Percentiles rank a stretch among this genome's conserved stretches.
phyloP scores from a whole-genome alignment of 179 eudicot species.

The Beta macrorhiza region DNA sequence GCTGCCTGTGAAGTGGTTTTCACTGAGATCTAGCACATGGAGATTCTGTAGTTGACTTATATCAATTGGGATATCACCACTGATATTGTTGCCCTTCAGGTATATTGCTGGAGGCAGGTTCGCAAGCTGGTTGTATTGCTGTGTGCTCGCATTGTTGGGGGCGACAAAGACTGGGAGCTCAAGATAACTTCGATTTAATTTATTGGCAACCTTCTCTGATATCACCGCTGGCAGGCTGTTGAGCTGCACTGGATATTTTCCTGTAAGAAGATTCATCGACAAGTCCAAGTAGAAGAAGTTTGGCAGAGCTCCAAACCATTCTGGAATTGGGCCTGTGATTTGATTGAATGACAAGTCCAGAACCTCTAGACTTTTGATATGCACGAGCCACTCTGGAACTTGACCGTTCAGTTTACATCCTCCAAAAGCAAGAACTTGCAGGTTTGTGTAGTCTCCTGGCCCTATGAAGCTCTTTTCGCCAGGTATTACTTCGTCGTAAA shows the following conservation, averaged over 20 bases:
- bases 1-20: slow-evolving; percentile 61
- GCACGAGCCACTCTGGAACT: slow-evolving; percentile 64
- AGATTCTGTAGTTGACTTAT: slow-evolving; percentile 62
- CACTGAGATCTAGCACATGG: slow-evolving; percentile 65
- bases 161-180: slow-evolving; percentile 82
- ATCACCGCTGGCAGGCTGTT: slow-evolving; percentile 46
- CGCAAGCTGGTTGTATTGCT: slow-evolving; percentile 81
- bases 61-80: slow-evolving; percentile 62
- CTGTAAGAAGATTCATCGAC: slow-evolving; percentile 56
- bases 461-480: slow-evolving; percentile 32
- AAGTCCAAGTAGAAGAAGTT: slow-evolving; percentile 79
- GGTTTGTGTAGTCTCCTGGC: slow-evolving; percentile 42
- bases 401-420: slow-evolving; percentile 62
- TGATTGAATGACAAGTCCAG: slow-evolving; percentile 69
- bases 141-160: slow-evolving; percentile 59
- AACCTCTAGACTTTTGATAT: slow-evolving; percentile 61
- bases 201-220: slow-evolving; percentile 39
- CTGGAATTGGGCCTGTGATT: slow-evolving; percentile 60
- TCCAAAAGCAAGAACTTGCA: slow-evolving; percentile 71
- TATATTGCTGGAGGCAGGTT: slow-evolving; percentile 76
- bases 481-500: slow-evolving; percentile 57
- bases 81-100: slow-evolving; percentile 53
- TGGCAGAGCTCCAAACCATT: slow-evolving; percentile 58
- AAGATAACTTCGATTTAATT: slow-evolving; percentile 51
- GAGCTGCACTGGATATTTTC: slow-evolving; percentile 55